Evolutionary conservation across 2,329 filamentous ascomycete genomes (phyloP).

Genomic region (Myriosclerotinia scirpicola): DNA sequence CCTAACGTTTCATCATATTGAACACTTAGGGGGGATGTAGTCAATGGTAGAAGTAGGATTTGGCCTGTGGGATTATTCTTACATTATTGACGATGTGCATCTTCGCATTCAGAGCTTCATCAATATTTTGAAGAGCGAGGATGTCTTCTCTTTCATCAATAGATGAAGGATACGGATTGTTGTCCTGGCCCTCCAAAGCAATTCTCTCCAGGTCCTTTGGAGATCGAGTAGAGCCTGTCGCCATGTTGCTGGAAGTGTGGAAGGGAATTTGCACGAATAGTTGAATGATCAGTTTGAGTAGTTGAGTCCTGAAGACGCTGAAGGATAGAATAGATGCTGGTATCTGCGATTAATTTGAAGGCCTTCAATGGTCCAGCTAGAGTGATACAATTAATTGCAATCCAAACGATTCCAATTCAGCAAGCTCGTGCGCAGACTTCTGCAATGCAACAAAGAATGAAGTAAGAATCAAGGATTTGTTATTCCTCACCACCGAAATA

Average conservation of each 20-base stretch:
- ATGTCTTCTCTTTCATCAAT: conserved; percentile 46
- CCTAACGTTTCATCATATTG: conserved; percentile 11
- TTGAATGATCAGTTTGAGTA: not conserved
- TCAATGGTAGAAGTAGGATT: conserved; percentile 1
- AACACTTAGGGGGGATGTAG: not conserved
- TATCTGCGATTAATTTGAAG: not conserved
- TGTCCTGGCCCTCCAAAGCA: conserved; percentile 22
- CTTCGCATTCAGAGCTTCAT: conserved; percentile 63
- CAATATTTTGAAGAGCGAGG: conserved; percentile 56
- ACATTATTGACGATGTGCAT: conserved; percentile 71
- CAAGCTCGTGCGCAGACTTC: not conserved
- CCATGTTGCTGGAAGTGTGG: not conserved
- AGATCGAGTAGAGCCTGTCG: not conserved
- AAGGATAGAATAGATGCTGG: not conserved
- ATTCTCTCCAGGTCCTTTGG: conserved; percentile 25
- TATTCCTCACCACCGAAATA: not conserved
- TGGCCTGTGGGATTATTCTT: conserved; percentile 35
- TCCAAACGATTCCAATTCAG: not conserved
- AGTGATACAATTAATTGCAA: not conserved
- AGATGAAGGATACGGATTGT: conserved; percentile 22
- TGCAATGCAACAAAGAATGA: not conserved
- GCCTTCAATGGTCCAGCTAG: not conserved
- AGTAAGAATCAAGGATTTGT: not conserved
- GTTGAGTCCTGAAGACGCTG: not conserved
- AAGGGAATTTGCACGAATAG: not conserved